Evolutionary conservation across 2,329 filamentous ascomycete genomes (phyloP), one percentile per base, ranked within the genome.

Genomic region (Domatiomyces catenatus): DNA sequence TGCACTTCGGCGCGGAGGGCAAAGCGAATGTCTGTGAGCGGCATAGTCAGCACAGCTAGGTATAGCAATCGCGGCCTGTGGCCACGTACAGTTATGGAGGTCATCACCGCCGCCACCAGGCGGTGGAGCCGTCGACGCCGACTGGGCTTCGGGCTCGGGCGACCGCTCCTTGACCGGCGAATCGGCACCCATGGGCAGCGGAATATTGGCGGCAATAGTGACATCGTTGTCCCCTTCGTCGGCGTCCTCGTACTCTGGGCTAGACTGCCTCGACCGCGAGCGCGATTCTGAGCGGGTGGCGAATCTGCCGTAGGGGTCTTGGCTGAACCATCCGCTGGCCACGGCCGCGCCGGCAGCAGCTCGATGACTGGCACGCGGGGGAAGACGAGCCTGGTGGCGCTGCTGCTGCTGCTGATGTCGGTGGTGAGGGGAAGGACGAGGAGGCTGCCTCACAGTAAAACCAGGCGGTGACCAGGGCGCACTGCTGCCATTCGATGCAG

Each of bases 1-100:
- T 90, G 85, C 26, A 93, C 84, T 70, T 94, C 88, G 54, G 88
- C 85, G 60, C 85, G 81, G 54, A 94, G 75, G 48, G 86, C 84
- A 67, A 95, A 89, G 57, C 88, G 85, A 61, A 94, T 86, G 68
- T 90, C 87, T 92, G 65, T 54, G 48, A 50, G 46, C 32, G 15
- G n/a, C 20, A 48, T 24, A 19, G 46, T 49, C 19, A 44, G 22
- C 20, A 36, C 28, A 10, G 18, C 32, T 12, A 39, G 2, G 15
- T 49, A 42, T 48, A 46, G 46, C 22, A 42, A 42, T 42, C 10
- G 20, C 12, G 44, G 20, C 43, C 43, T 45, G 48, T 39, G 10
- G 28, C 66, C 42, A 60, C 66, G 61, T 74, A 76, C 74, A 77
- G 61, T 75, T 77, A 60, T 73, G 75, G 52, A 61, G 54, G 50